A percentile compares a stretch with the other conserved stretches of the same genome.
Evolutionary conservation across 805 yeast genomes (phyloP).

Genomic region (Nakazawaea ernobii): DNA sequence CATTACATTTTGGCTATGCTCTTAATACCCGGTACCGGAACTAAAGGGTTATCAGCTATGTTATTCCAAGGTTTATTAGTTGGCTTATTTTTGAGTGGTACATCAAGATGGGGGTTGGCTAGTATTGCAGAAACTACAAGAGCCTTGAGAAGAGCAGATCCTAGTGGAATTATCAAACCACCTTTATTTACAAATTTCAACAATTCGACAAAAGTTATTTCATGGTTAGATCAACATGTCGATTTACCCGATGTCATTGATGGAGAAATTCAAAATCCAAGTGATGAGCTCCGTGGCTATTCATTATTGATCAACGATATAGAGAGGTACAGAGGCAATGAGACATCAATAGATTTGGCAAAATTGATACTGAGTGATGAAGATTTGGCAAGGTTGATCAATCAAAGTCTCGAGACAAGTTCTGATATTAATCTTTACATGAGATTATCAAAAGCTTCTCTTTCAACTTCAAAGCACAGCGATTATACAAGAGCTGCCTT

Average conservation of each 20-base stretch:
- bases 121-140: slow-evolving; percentile 75
- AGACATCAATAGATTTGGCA: slow-evolving; percentile 37
- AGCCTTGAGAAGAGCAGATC: slow-evolving; percentile 68
- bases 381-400: slow-evolving; percentile 23
- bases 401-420: slow-evolving; percentile 25
- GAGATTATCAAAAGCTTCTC: slow-evolving; percentile 49
- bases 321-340: slow-evolving; percentile 61
- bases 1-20: slow-evolving; percentile 76
- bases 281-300: slow-evolving; percentile 37
- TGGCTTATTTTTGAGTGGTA: slow-evolving; percentile 80
- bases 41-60: slow-evolving; percentile 64
- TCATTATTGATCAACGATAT: slow-evolving; percentile 75
- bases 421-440: slow-evolving; percentile 40
- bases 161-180: slow-evolving; percentile 48
- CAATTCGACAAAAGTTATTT: slow-evolving; percentile 24
- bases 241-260: slow-evolving; percentile 15
- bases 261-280: slow-evolving; percentile 20
- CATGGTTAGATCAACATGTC: slow-evolving; percentile 27
- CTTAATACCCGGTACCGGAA: slow-evolving; percentile 78
- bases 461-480: slow-evolving; percentile 33
- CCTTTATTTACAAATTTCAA: slow-evolving; percentile 38
- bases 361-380: slow-evolving; percentile 26
- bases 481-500: slow-evolving; percentile 65
- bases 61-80: slow-evolving; percentile 78
- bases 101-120: slow-evolving; percentile 91